Percentiles rank a stretch among this genome's conserved stretches.
phyloP scores from a whole-genome alignment of 768 basidiomycete species.

The Vararia minispora region DNA sequence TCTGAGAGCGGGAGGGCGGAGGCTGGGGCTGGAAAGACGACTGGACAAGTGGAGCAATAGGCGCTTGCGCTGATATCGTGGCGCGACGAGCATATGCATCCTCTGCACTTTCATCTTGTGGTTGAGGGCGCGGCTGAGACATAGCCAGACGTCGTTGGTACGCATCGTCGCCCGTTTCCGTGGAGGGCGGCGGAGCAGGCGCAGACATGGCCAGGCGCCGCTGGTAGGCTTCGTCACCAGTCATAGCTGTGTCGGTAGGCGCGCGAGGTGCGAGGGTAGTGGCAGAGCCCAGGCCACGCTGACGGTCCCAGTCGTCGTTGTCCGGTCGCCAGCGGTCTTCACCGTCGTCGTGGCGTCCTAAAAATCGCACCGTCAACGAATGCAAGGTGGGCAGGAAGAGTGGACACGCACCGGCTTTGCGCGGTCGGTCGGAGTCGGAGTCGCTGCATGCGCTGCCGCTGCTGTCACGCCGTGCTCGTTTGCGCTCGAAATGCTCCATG shows the following conservation, averaged over 20 bases:
- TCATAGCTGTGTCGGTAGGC: conserved; percentile 33
- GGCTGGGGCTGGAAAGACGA: too few species aligned
- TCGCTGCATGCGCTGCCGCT: conserved; percentile 57
- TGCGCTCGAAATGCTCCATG: conserved; percentile 48
- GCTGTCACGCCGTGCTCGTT: conserved; percentile 32
- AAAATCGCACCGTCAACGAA: conserved; percentile 7
- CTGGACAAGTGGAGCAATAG: conserved; percentile 16
- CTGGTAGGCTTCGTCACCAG: conserved; percentile 75
- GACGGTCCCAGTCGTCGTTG: conserved; percentile 36
- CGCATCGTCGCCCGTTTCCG: conserved; percentile 19
- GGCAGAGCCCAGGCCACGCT: conserved; percentile 19
- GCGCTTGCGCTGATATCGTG: conserved; percentile 37
- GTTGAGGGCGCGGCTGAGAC: conserved; percentile 12
- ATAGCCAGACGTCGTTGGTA: conserved; percentile 17
- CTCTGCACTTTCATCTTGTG: conserved; percentile 47
- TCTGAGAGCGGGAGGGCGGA: too few species aligned
- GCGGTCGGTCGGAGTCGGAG: conserved; percentile 51
- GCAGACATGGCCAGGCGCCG: conserved; percentile 60
- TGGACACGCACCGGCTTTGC: conserved; percentile 48
- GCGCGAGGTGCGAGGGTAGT: conserved; percentile 21
- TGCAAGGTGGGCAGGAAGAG: not conserved
- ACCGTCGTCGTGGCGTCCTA: conserved; percentile 31
- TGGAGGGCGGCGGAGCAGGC: conserved; percentile 11
- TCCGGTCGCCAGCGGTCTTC: conserved; percentile 42
- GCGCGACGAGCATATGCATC: conserved; percentile 57